Evolutionary conservation across 768 basidiomycete species (phyloP).

Genomic region (Hydnum rufescens): DNA sequence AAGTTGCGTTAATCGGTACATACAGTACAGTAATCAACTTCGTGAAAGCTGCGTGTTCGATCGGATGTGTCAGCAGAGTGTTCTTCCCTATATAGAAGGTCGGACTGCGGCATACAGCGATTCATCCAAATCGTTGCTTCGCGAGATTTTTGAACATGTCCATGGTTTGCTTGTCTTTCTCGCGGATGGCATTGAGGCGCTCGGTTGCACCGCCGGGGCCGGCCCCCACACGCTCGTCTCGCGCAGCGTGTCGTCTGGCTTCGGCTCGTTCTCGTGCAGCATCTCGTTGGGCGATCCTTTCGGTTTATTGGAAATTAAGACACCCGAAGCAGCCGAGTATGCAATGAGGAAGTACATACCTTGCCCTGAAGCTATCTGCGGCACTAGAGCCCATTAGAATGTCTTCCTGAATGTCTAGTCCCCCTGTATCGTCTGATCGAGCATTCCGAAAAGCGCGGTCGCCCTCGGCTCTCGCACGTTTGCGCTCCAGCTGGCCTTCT

Average conservation of each 20-base stretch:
- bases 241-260: constrained; percentile 22
- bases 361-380: constrained; percentile 51
- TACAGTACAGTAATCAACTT: too few species aligned
- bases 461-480: constrained; percentile 46
- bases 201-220: constrained; percentile 31
- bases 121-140: constrained; percentile 66
- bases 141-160: constrained; percentile 89
- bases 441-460: constrained; percentile 52
- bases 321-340: constrained; percentile 5
- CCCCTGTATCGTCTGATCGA: constrained; percentile 41
- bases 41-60: too few species aligned
- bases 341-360: constrained; percentile 25
- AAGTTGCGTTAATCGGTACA: too few species aligned
- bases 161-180: constrained; percentile 86
- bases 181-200: constrained; percentile 37
- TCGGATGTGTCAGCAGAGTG: too few species aligned
- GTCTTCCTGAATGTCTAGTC: constrained; percentile 57
- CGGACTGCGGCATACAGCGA: too few species aligned
- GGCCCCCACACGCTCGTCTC: constrained; percentile 4
- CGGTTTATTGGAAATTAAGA: not conserved
- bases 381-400: constrained; percentile 47
- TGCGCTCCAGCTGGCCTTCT: constrained; percentile 78
- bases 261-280: constrained; percentile 43
- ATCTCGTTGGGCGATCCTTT: constrained; percentile 56
- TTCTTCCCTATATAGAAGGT: too few species aligned